phyloP scores from a whole-genome alignment of 805 yeast species.

The Lachancea sp. region DNA sequence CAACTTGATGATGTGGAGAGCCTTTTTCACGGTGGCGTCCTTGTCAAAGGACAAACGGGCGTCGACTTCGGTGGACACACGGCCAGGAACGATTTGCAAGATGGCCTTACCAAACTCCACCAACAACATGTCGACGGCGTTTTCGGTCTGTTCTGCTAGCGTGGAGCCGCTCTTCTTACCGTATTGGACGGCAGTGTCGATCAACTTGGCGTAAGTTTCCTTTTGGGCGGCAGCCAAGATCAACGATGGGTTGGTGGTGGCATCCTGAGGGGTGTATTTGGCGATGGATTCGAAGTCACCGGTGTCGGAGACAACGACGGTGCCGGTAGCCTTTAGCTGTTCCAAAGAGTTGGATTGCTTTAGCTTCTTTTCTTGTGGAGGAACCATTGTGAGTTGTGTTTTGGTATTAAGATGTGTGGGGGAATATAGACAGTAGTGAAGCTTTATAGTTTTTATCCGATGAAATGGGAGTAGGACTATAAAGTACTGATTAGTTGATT shows the following conservation, averaged over 20 bases:
- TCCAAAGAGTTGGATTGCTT: constrained; percentile 65
- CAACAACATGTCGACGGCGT: constrained; percentile 85
- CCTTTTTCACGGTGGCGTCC: constrained; percentile 90
- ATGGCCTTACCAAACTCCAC: constrained; percentile 96
- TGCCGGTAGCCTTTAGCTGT: constrained; percentile 90
- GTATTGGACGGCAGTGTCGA: constrained; percentile 84
- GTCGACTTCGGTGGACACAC: constrained; percentile 98
- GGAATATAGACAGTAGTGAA: not conserved
- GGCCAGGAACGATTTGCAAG: constrained; percentile 92
- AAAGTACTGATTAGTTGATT: not conserved
- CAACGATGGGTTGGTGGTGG: constrained; percentile 97
- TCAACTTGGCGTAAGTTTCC: constrained; percentile 79
- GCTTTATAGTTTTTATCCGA: not conserved
- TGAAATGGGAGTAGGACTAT: not conserved
- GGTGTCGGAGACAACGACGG: constrained; percentile 95
- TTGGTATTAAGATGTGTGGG: not conserved
- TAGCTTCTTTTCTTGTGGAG: constrained; percentile 30
- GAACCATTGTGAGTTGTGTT: constrained; percentile 9
- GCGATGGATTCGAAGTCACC: constrained; percentile 98
- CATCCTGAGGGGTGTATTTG: constrained; percentile 97
- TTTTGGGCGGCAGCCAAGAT: constrained; percentile 93
- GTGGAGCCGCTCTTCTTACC: constrained; percentile 60
- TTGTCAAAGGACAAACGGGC: constrained; percentile 96
- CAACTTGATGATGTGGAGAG: constrained; percentile 79
- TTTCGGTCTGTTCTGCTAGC: constrained; percentile 54